phyloP scores from a whole-genome alignment of 148 eudicot species.

The Nepenthes mirabilis region DNA sequence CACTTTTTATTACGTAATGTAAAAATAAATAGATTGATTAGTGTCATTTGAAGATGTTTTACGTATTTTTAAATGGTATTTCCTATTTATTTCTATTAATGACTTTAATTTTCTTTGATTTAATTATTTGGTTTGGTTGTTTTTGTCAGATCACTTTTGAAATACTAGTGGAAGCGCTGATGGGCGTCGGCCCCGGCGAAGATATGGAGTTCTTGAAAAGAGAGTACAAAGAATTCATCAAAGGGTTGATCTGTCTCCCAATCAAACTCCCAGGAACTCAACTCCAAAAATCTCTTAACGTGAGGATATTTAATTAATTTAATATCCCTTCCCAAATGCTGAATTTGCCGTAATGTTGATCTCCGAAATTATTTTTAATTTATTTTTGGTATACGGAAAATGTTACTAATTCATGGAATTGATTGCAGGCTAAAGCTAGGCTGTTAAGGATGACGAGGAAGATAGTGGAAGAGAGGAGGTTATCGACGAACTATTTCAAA shows the following conservation, averaged over 20 bases:
- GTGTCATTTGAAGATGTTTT: too few relatives aligned
- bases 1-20: too few relatives aligned
- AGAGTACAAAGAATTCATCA: conserved; percentile 68
- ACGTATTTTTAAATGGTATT: too few relatives aligned
- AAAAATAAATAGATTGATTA: too few relatives aligned
- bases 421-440: conserved; percentile 59
- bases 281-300: conserved; percentile 72
- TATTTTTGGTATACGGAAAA: background rate
- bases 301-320: background rate
- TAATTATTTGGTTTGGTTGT: background rate
- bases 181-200: conserved; percentile 56
- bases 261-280: conserved; percentile 76
- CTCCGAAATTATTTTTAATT: too few relatives aligned
- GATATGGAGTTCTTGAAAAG: conserved; percentile 56
- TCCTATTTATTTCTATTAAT: too few relatives aligned
- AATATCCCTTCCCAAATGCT: background rate
- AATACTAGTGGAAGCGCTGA: conserved; percentile 57
- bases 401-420: background rate
- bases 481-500: background rate
- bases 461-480: conserved; percentile 41
- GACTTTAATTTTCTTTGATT: too few relatives aligned
- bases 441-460: conserved; percentile 34
- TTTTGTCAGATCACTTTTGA: conserved; percentile 58
- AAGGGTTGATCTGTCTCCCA: conserved; percentile 82
- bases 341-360: too few relatives aligned